phyloP scores from a whole-genome alignment of 805 yeast species.

The Yarrowia keelungensis region DNA sequence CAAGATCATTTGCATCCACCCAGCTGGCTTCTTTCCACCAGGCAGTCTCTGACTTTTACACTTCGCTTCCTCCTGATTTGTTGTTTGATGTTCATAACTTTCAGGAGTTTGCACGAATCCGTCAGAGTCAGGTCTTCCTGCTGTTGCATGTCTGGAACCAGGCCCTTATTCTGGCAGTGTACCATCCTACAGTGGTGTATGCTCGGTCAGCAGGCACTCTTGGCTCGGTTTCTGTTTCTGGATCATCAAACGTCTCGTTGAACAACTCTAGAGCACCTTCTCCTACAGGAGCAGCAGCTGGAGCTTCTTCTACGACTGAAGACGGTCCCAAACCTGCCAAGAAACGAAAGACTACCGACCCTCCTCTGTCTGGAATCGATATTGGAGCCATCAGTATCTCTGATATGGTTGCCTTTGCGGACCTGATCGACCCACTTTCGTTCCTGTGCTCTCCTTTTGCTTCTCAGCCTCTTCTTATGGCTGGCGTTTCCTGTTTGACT shows the following conservation, averaged over 20 bases:
- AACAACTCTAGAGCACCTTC: slow-evolving; percentile 35
- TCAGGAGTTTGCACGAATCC: slow-evolving; percentile 44
- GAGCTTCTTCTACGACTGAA: not conserved
- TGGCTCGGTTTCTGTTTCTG: slow-evolving; percentile 14
- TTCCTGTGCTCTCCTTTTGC: slow-evolving; percentile 46
- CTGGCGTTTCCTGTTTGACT: slow-evolving; percentile 46
- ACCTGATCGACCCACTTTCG: slow-evolving; percentile 45
- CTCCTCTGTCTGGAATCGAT: slow-evolving; percentile 41
- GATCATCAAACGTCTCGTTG: slow-evolving; percentile 10
- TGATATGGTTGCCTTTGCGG: slow-evolving; percentile 47
- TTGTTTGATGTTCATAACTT: slow-evolving; percentile 46
- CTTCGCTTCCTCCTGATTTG: slow-evolving; percentile 44
- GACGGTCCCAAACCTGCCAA: slow-evolving; percentile 20
- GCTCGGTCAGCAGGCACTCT: slow-evolving; percentile 42
- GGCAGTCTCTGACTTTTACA: slow-evolving; percentile 45
- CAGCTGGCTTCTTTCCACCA: slow-evolving; percentile 42
- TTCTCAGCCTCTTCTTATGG: slow-evolving; percentile 47
- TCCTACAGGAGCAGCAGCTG: not conserved
- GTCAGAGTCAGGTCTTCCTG: slow-evolving; percentile 45
- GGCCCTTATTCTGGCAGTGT: slow-evolving; percentile 47
- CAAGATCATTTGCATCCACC: slow-evolving; percentile 6
- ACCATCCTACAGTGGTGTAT: slow-evolving; percentile 46
- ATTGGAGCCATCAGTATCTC: slow-evolving; percentile 48
- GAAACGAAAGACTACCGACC: slow-evolving; percentile 18
- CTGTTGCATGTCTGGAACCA: slow-evolving; percentile 47